These are phyloP conservation scores for Astrocystis sublimbata DNA, from an alignment of 495 filamentous ascomycete species.

Conservation along the genomic window DNA sequence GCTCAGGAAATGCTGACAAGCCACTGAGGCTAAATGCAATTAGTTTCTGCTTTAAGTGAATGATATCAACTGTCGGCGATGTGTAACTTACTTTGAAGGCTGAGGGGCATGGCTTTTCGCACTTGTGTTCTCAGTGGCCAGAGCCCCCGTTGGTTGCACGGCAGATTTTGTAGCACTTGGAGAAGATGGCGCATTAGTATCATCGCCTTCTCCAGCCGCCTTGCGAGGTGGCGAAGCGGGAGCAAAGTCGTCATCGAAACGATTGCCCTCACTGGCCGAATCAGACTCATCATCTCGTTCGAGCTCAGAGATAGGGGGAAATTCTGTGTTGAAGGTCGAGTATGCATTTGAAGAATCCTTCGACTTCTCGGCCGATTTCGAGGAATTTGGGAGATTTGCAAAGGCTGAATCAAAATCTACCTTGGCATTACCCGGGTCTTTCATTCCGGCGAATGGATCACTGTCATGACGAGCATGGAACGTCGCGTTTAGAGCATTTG, in stretches of 20 bases:
- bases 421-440: conserved; percentile 61
- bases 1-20: conserved; percentile 32
- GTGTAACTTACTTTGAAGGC: conserved; percentile 32
- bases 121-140: conserved; percentile 22
- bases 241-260: conserved; percentile 92
- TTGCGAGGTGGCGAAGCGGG: conserved; percentile 61
- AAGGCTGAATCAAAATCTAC: conserved; percentile 78
- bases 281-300: conserved; percentile 78
- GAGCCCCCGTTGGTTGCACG: conserved; percentile 19
- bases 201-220: conserved; percentile 29
- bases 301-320: conserved; percentile 89
- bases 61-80: conserved; percentile 6
- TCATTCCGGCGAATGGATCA: conserved; percentile 58
- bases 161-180: conserved; percentile 32
- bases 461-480: conserved; percentile 32
- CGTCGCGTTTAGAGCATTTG: conserved; percentile 46
- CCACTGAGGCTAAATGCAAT: conserved; percentile 26
- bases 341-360: conserved; percentile 38
- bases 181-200: conserved; percentile 30
- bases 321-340: conserved; percentile 67
- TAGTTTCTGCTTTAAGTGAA: background rate
- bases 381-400: conserved; percentile 55
- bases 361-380: conserved; percentile 32
- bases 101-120: conserved; percentile 24
- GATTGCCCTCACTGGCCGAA: conserved; percentile 71